phyloP scores from a whole-genome alignment of 768 basidiomycete genomes.

The Aureoboletus auriporus region DNA sequence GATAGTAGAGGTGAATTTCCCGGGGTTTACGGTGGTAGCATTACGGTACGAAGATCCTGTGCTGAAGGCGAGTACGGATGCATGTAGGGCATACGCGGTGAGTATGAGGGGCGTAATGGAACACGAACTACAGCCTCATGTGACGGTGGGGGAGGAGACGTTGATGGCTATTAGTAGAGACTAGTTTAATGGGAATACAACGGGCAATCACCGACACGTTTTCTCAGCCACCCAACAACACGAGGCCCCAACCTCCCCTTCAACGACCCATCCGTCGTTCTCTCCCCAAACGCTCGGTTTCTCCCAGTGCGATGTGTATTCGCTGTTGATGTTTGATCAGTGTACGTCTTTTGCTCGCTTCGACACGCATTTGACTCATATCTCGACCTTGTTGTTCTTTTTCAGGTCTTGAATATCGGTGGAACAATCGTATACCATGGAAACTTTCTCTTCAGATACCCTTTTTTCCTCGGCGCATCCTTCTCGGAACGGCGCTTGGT shows the following conservation, averaged over 20 bases:
- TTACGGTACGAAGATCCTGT: constrained; percentile 53
- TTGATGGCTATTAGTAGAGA: constrained; percentile 25
- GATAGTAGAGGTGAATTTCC: constrained; percentile 72
- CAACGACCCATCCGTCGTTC: constrained; percentile 11
- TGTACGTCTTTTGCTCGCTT: constrained; percentile 7
- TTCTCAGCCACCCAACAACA: constrained; percentile 33
- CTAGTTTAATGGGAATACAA: constrained; percentile 18
- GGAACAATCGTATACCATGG: constrained; percentile 32
- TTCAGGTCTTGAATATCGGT: constrained; percentile 31
- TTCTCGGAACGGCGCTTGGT: constrained; percentile 10
- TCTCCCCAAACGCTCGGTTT: constrained; percentile 7
- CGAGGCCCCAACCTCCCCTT: constrained; percentile 24
- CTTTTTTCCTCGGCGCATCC: constrained; percentile 15
- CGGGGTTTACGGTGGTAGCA: constrained; percentile 54
- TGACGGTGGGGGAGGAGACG: constrained; percentile 50
- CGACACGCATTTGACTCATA: too few species aligned
- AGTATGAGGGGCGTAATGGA: constrained; percentile 52
- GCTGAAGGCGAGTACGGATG: constrained; percentile 56
- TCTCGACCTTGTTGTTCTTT: not conserved
- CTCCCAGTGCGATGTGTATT: constrained; percentile 20
- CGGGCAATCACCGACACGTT: constrained; percentile 32
- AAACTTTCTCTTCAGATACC: constrained; percentile 27
- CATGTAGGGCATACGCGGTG: constrained; percentile 63
- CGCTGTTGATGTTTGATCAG: constrained; percentile 22
- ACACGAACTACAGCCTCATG: constrained; percentile 65